Evolutionary conservation across 176 grass and related monocot species (phyloP).

Genomic region (Zoysia pacifica): DNA sequence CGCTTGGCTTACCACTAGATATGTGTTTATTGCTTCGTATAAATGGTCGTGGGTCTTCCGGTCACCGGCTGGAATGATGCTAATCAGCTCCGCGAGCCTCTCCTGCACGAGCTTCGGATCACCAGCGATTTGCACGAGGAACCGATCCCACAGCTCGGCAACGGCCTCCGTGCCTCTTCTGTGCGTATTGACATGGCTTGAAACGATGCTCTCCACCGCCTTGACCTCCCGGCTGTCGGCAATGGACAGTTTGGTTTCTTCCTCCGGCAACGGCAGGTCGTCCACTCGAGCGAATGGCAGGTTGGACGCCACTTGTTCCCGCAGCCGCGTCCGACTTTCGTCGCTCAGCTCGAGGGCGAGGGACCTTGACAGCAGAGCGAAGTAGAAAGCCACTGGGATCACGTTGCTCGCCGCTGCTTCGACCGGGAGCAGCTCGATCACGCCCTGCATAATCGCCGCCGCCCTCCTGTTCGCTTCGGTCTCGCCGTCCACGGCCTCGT

Average conservation of each 20-base stretch:
- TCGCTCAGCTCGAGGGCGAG: conserved; percentile 59
- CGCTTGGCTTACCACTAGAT: conserved; percentile 53
- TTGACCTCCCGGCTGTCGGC: conserved; percentile 50
- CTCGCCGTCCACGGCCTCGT: conserved; percentile 54
- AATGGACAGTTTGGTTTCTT: conserved; percentile 13
- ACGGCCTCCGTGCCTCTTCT: conserved; percentile 43
- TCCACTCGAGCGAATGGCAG: conserved; percentile 65
- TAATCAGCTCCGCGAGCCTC: conserved; percentile 62
- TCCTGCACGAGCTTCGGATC: conserved; percentile 49
- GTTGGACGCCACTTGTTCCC: conserved; percentile 41
- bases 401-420: conserved; percentile 34
- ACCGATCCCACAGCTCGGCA: conserved; percentile 75
- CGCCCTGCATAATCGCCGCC: conserved; percentile 54
- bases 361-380: conserved; percentile 72
- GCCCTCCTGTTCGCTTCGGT: conserved; percentile 61
- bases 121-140: conserved; percentile 51
- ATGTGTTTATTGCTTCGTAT: conserved; percentile 72
- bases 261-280: conserved; percentile 78
- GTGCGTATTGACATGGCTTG: conserved; percentile 39
- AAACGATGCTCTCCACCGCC: conserved; percentile 67
- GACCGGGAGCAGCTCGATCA: conserved; percentile 58
- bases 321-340: conserved; percentile 45
- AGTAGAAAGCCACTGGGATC: conserved; percentile 76
- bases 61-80: conserved; percentile 46
- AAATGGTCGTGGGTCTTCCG: conserved; percentile 78